Evolutionary conservation across 140 eudicot genomes (phyloP).

Genomic region (Bidens hawaiensis): DNA sequence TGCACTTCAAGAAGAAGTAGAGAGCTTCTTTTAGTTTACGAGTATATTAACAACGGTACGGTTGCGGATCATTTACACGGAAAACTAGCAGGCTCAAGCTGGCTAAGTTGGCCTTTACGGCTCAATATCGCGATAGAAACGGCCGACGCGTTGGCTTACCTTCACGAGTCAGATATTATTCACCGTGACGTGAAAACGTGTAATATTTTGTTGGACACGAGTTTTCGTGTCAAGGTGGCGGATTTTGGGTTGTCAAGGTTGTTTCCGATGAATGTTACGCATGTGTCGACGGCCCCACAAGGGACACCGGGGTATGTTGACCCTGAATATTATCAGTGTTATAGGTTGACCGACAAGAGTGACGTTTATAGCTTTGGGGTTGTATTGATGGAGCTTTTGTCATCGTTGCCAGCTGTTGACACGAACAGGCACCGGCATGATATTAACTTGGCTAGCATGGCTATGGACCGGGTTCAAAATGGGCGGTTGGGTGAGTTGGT

Average conservation of each 20-base stretch:
- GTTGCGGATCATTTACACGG: slow-evolving; percentile 89
- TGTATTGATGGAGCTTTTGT: slow-evolving; percentile 67
- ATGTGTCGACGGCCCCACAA: slow-evolving; percentile 90
- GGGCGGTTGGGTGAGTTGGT: slow-evolving; percentile 51
- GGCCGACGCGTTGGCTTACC: slow-evolving; percentile 74
- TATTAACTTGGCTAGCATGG: slow-evolving; percentile 82
- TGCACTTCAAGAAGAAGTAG: slow-evolving; percentile 75
- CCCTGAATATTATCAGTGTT: slow-evolving; percentile 74
- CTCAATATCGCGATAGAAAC: slow-evolving; percentile 71
- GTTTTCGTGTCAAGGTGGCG: slow-evolving; percentile 76
- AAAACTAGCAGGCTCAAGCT: slow-evolving; percentile 32
- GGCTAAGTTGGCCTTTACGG: slow-evolving; percentile 57
- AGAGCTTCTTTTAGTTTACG: slow-evolving; percentile 78
- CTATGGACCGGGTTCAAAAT: slow-evolving; percentile 53
- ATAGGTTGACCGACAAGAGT: slow-evolving; percentile 72
- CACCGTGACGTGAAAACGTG: slow-evolving; percentile 83
- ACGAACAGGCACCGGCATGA: slow-evolving; percentile 57
- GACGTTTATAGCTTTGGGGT: slow-evolving; percentile 90
- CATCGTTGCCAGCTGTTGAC: slow-evolving; percentile 71
- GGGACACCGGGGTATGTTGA: slow-evolving; percentile 98
- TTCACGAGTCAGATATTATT: slow-evolving; percentile 58
- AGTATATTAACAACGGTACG: slow-evolving; percentile 73
- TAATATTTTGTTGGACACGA: slow-evolving; percentile 62
- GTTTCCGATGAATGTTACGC: slow-evolving; percentile 61
- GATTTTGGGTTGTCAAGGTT: slow-evolving; percentile 83